Conservation (phyloP, 1,284 basidiomycete genomes). For the Apiotrichum brassicae region DNA sequence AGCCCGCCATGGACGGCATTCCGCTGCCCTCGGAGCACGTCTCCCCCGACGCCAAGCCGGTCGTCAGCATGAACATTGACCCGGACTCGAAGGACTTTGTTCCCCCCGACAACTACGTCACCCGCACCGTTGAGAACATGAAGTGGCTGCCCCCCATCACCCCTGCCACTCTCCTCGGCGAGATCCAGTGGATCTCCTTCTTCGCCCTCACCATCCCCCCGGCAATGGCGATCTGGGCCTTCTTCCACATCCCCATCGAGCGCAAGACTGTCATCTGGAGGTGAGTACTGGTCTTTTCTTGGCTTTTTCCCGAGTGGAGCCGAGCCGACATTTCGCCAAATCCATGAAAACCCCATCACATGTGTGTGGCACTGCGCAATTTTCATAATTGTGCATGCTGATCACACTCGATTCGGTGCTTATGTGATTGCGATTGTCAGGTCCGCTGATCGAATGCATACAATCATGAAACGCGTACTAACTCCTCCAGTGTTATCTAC, state of each 20-base stretch:
- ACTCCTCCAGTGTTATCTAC: slow-evolving; percentile 54
- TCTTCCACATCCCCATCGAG: slow-evolving; percentile 56
- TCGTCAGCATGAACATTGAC: slow-evolving; percentile 1
- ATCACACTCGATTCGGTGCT: too few species aligned
- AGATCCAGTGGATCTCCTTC: slow-evolving; percentile 72
- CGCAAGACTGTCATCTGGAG: slow-evolving; percentile 66
- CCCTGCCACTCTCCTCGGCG: slow-evolving; percentile 59
- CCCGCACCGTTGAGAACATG: slow-evolving; percentile 68
- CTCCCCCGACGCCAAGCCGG: neutral
- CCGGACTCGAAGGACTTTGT: slow-evolving; percentile 39
- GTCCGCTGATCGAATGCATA: neutral
- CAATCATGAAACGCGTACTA: neutral
- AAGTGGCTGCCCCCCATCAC: slow-evolving; percentile 68
- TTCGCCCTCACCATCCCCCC: slow-evolving; percentile 69
- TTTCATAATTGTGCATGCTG: too few species aligned
- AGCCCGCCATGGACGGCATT: neutral
- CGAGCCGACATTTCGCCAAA: too few species aligned
- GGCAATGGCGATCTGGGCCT: slow-evolving; percentile 62
- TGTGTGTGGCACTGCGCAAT: too few species aligned
- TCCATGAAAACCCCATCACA: too few species aligned
- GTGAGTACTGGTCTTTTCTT: slow-evolving; percentile 21
- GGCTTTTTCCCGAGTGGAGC: too few species aligned
- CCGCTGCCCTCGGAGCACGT: too few species aligned
- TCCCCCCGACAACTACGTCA: slow-evolving; percentile 84
- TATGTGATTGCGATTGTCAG: too few species aligned